phyloP scores from a whole-genome alignment of 169 alveolate species.

The Eimeria nieschulzi region DNA sequence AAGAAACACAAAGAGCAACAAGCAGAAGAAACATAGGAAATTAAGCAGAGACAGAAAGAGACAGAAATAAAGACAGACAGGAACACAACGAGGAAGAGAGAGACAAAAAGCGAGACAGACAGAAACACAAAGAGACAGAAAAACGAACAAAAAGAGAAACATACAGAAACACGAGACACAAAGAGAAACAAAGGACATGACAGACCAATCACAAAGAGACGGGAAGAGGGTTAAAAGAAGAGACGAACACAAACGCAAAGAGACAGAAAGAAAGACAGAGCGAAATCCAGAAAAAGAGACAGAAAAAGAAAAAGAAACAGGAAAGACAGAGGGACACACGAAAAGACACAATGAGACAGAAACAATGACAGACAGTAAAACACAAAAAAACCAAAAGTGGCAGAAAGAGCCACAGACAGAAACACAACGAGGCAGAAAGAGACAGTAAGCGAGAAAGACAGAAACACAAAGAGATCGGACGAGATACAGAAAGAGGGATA shows the following conservation, averaged over 20 bases:
- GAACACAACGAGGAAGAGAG: not conserved
- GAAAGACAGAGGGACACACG: not conserved
- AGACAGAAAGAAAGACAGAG: not conserved
- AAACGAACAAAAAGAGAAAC: not conserved
- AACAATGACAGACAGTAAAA: not conserved
- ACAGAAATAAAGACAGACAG: constrained; percentile 13
- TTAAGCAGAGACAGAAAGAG: constrained; percentile 6
- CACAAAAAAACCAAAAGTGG: not conserved
- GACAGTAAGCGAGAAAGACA: too few relatives aligned
- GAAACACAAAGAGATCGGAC: too few relatives aligned
- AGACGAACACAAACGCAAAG: not conserved
- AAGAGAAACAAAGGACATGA: not conserved
- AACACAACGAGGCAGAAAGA: not conserved
- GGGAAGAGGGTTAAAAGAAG: not conserved
- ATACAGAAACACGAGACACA: not conserved
- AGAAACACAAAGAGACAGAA: not conserved
- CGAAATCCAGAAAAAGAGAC: not conserved
- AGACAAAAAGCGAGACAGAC: not conserved
- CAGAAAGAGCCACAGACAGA: not conserved
- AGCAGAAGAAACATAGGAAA: not conserved
- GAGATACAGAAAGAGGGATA: too few relatives aligned
- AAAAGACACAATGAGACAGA: too few relatives aligned
- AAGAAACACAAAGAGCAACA: not conserved
- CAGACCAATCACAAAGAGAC: not conserved
- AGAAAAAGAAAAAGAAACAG: not conserved